Conservation (phyloP, 106 monocot species). For the Apostasia shenzhenica region DNA sequence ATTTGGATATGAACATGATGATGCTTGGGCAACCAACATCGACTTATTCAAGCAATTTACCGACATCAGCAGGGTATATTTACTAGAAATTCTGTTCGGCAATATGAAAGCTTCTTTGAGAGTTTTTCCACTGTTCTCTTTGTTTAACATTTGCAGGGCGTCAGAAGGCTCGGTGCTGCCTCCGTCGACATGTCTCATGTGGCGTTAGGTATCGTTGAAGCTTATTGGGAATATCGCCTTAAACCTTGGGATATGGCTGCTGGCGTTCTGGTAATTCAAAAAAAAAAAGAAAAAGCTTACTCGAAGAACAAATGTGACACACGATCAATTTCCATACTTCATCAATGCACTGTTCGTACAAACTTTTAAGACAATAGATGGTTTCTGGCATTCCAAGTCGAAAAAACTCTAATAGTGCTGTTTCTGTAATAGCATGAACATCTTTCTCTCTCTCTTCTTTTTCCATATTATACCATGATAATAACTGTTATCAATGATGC, state of each 20-base stretch:
- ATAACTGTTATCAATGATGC: constrained; percentile 5
- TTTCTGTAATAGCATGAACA: too few relatives aligned
- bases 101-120: background rate
- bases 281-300: too few relatives aligned
- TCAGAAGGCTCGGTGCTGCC: constrained; percentile 93
- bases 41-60: constrained; percentile 91
- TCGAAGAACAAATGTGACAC: too few relatives aligned
- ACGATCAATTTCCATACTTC: background rate
- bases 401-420: too few relatives aligned
- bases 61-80: constrained; percentile 81
- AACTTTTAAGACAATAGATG: too few relatives aligned
- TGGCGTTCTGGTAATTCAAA: constrained; percentile 75
- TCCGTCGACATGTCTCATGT: constrained; percentile 98
- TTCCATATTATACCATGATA: background rate
- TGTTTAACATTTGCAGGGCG: constrained; percentile 49
- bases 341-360: too few relatives aligned
- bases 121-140: background rate
- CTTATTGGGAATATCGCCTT: constrained; percentile 97
- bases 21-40: constrained; percentile 88
- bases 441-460: too few relatives aligned
- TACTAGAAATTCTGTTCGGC: background rate
- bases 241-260: constrained; percentile 99
- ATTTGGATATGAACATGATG: constrained; percentile 99
- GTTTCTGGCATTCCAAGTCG: too few relatives aligned
- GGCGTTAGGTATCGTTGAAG: constrained; percentile 84